Evolutionary conservation across 305 asterid species (phyloP).

Genomic region (Petunia hybrid): DNA sequence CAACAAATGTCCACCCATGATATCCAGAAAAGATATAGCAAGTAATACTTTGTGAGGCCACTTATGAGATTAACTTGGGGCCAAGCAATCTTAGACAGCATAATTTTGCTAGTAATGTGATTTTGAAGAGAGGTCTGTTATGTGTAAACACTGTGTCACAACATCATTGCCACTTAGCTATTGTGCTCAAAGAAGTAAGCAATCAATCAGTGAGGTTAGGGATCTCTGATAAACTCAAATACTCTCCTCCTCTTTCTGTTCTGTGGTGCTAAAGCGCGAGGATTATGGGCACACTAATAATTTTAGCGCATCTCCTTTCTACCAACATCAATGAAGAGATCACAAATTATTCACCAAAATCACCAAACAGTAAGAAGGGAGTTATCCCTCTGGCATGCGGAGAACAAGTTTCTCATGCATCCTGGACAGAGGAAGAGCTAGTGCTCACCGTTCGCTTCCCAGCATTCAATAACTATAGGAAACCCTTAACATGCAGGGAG

Average conservation of each 20-base stretch:
- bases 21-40: background rate
- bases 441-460: background rate
- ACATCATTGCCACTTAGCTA: background rate
- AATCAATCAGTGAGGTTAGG: background rate
- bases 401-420: conserved; percentile 10
- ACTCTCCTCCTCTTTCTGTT: background rate
- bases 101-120: background rate
- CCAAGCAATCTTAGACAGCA: background rate
- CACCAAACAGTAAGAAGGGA: conserved; percentile 18
- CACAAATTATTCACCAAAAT: background rate
- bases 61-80: conserved; percentile 11
- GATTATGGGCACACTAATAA: background rate
- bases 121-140: background rate
- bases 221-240: conserved; percentile 14
- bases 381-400: background rate
- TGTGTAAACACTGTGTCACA: background rate
- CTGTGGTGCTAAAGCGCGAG: background rate
- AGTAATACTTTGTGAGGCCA: background rate
- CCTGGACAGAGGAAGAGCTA: background rate
- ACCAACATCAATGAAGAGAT: conserved; percentile 1
- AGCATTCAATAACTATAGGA: background rate
- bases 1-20: background rate
- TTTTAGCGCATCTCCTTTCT: background rate
- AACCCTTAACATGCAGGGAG: background rate
- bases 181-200: conserved; percentile 7